Conservation (phyloP, 768 basidiomycete species). For the Hericium rajendrae region DNA sequence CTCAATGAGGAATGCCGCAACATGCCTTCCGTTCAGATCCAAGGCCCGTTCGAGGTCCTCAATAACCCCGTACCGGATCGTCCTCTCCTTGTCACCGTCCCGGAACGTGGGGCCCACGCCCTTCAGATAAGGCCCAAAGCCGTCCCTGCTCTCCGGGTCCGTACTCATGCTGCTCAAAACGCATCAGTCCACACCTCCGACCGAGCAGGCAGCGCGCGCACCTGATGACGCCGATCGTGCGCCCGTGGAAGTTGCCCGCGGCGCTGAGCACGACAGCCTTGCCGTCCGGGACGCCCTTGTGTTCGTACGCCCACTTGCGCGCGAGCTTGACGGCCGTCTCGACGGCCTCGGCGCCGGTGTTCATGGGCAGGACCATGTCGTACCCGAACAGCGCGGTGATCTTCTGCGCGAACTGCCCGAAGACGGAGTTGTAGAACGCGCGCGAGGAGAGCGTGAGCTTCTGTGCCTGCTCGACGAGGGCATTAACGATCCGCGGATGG, state of each 20-base stretch:
- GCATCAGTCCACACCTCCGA: not conserved
- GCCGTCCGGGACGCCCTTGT: slow-evolving; percentile 73
- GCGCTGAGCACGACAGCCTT: slow-evolving; percentile 81
- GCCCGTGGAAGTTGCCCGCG: slow-evolving; percentile 91
- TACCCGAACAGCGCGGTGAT: slow-evolving; percentile 81
- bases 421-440: slow-evolving; percentile 90
- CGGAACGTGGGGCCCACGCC: slow-evolving; percentile 74
- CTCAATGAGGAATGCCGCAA: slow-evolving; percentile 92
- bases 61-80: slow-evolving; percentile 77
- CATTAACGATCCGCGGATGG: slow-evolving; percentile 77
- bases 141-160: slow-evolving; percentile 78
- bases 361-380: slow-evolving; percentile 97
- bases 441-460: slow-evolving; percentile 89
- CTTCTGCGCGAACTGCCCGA: slow-evolving; percentile 83
- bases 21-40: slow-evolving; percentile 66
- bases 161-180: slow-evolving; percentile 70
- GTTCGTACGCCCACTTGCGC: slow-evolving; percentile 92
- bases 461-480: slow-evolving; percentile 78
- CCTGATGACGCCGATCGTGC: slow-evolving; percentile 85
- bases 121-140: slow-evolving; percentile 87
- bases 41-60: slow-evolving; percentile 79
- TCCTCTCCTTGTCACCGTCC: slow-evolving; percentile 39
- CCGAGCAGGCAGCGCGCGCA: slow-evolving; percentile 16
- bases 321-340: slow-evolving; percentile 96
- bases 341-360: slow-evolving; percentile 97